Conservation (phyloP, 768 basidiomycete species). For the Cystobasidiopsis lactophilus region DNA sequence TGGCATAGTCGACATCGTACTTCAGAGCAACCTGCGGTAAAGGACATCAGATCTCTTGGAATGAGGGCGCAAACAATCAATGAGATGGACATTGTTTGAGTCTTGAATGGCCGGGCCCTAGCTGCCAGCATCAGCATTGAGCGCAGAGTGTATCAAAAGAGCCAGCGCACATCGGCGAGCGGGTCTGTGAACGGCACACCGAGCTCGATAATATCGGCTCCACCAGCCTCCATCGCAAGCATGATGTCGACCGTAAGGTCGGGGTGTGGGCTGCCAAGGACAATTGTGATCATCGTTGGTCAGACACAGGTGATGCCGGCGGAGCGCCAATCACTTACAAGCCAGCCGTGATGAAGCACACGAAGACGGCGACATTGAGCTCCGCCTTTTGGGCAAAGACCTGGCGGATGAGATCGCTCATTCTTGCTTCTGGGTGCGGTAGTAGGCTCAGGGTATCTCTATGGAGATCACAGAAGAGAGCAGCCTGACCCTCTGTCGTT, state of each 20-base stretch:
- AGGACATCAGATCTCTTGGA: not conserved
- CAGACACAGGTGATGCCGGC: too few species aligned
- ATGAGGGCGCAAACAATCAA: not conserved
- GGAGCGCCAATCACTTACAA: slow-evolving; percentile 21
- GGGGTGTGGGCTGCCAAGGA: slow-evolving; percentile 33
- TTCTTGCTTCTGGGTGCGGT: too few species aligned
- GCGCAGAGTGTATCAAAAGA: too few species aligned
- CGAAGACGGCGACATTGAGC: slow-evolving; percentile 15
- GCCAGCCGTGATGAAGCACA: slow-evolving; percentile 81
- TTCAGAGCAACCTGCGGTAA: slow-evolving; percentile 59
- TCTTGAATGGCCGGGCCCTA: slow-evolving; percentile 88
- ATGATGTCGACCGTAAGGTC: slow-evolving; percentile 66
- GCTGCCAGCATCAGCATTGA: not conserved
- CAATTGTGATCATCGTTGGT: too few species aligned
- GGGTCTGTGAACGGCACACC: slow-evolving; percentile 93
- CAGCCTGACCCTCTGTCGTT: too few species aligned
- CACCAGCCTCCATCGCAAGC: slow-evolving; percentile 80
- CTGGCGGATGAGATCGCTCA: not conserved
- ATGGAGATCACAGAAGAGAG: too few species aligned
- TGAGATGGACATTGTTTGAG: slow-evolving; percentile 49
- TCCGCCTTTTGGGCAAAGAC: not conserved
- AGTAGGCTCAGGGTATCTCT: too few species aligned
- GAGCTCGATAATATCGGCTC: slow-evolving; percentile 82
- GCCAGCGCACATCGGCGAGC: slow-evolving; percentile 32
- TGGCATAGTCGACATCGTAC: slow-evolving; percentile 53